Percentiles rank a stretch among this genome's conserved stretches.
Conservation (phyloP, 805 yeast genomes). For the Yarrowia porcina region DNA sequence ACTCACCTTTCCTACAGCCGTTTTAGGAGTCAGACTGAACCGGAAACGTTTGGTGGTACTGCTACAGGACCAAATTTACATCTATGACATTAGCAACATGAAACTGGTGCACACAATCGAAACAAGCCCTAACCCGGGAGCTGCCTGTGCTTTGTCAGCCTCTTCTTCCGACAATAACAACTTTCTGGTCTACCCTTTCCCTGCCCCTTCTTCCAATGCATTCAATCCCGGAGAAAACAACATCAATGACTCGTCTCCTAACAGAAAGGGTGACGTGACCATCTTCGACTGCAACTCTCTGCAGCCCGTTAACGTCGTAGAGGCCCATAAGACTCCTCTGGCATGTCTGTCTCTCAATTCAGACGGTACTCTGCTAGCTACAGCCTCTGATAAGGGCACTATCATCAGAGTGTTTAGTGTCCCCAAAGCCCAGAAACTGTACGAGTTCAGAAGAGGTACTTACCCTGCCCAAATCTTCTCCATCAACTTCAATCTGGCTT, state of each 20-base stretch:
- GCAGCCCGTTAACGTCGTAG: constrained; percentile 74
- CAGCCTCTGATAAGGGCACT: constrained; percentile 89
- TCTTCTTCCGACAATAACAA: constrained; percentile 45
- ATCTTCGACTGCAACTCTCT: constrained; percentile 73
- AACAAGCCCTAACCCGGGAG: constrained; percentile 46
- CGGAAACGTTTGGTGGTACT: constrained; percentile 77
- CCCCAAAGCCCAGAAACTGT: constrained; percentile 50
- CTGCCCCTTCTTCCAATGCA: constrained; percentile 37
- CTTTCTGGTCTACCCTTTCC: constrained; percentile 55
- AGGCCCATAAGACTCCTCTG: constrained; percentile 79
- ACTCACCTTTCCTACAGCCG: constrained; percentile 74
- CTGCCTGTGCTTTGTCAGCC: constrained; percentile 40
- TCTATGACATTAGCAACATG: constrained; percentile 90
- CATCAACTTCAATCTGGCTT: constrained; percentile 68
- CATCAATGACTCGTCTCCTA: constrained; percentile 25
- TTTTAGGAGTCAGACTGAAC: constrained; percentile 71
- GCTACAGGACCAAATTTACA: constrained; percentile 73
- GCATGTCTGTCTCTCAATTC: constrained; percentile 64
- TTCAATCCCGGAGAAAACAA: constrained; percentile 28
- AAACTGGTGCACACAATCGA: constrained; percentile 71
- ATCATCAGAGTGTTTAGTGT: constrained; percentile 78
- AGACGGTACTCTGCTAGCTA: constrained; percentile 79
- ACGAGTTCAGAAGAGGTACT: constrained; percentile 80
- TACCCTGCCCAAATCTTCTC: constrained; percentile 80
- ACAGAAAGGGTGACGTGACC: constrained; percentile 60